phyloP scores from a whole-genome alignment of 306 rosid genomes.

The Medicago lupulina region DNA sequence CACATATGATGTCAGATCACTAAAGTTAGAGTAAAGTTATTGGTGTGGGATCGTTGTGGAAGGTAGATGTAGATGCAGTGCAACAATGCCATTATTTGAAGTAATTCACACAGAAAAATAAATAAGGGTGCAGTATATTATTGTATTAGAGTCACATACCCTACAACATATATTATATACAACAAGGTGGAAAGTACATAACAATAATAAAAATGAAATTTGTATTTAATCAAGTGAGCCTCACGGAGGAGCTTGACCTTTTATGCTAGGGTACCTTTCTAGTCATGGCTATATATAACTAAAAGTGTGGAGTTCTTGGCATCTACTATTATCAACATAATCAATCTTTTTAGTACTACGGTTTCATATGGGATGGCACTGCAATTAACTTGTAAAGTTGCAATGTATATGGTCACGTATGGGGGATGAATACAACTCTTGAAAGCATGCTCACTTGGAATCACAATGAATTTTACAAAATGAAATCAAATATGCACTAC shows the following conservation, averaged over 20 bases:
- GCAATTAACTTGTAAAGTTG: too few species aligned
- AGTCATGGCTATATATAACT: background rate
- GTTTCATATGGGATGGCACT: background rate
- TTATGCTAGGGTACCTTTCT: conserved; percentile 16
- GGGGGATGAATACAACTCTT: background rate
- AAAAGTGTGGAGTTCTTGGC: conserved; percentile 13
- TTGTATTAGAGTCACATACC: background rate
- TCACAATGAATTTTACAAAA: too few species aligned
- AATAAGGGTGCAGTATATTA: conserved; percentile 1
- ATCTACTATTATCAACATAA: conserved; percentile 1
- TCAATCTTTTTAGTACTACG: background rate
- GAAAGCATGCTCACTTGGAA: background rate
- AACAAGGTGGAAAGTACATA: background rate
- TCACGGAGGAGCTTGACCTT: conserved; percentile 6
- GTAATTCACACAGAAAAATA: background rate
- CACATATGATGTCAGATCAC: conserved; percentile 48
- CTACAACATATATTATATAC: background rate
- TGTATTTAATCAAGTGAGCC: conserved; percentile 19
- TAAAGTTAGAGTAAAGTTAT: conserved; percentile 37
- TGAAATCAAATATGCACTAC: too few species aligned
- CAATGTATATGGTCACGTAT: too few species aligned
- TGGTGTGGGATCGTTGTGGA: background rate
- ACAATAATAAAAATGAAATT: background rate
- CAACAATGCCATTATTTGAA: background rate
- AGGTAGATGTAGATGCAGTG: background rate